Evolutionary conservation across 352 stramenopile species (phyloP), one percentile per base, ranked within the genome.

Genomic region (Globisporangium ultimum): DNA sequence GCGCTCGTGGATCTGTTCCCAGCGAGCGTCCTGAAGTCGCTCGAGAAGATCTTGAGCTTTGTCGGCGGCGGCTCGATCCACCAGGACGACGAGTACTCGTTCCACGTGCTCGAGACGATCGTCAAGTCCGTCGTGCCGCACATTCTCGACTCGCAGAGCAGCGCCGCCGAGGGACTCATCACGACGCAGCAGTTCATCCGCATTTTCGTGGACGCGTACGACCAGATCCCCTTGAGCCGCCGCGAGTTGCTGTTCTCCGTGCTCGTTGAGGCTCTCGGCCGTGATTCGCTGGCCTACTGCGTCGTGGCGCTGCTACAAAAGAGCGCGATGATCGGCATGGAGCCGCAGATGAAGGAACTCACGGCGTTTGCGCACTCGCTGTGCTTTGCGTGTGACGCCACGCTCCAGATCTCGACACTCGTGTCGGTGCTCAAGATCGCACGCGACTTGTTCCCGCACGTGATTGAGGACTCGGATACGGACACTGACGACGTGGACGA

Each of bases 101-200:
- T 93, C 62, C 76, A 93, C 45, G 84, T 95, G 38, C 68, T 95
- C n/a, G 80, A 93, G 54, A 91, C 84, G 8, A 93, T 95, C 41
- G 77, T 93, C 50, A 81, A 86, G 63, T 68, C 81, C 7, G 83
- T 91, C 13, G 84, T 93, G 46, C 84, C 84, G 1, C 82, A 95
- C 63, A 85, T 95, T n/a, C 43, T 88, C 8, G 60, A 61, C 5
- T 46, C 52, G 0, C 63, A 66, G 17, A 60, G 32, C 24, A n/a
- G n/a, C n/a, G 34, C 11, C 68, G 12, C 36, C 56, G 28, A 47
- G 28, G 28, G 28, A 36, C 28, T 60, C 14, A 84, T 95, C 48
- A 82, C 82, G 11, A 66, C 72, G 17, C 80, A 92, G 68, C 75
- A 88, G 50, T 93, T 94, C 42, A 78, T 95, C 45, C 61, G 67